Base-by-base conservation (phyloP, 352 stramenopile genomes). In the Globisporangium middletonii region DNA sequence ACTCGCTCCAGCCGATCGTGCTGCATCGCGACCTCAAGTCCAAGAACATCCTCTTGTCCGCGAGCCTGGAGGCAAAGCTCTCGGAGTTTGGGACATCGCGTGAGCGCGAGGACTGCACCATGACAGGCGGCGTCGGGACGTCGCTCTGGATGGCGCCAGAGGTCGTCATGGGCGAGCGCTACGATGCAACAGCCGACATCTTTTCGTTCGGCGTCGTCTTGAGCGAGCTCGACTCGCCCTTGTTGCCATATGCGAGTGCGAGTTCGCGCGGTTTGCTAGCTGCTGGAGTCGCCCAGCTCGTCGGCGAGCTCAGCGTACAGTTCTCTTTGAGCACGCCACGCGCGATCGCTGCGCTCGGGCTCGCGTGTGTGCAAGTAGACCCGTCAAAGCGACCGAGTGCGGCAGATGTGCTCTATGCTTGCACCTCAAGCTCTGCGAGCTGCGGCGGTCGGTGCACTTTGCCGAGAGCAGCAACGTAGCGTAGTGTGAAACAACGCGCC, bases 21-120 rank as follows among this genome's bases (percentile, higher is more conserved):
- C 38, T 84, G n/a, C 72, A 81, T 18, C 71, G 69, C 18, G 71
- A 83, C n/a, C 60, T 83, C 43, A 83, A 83, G 48, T 83, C 73
- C 18, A 77, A 72, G 53, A 84, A 82, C 61, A 75, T 84, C n/a
- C 35, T 84, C 16, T 41, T 84, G 15, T 65, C 53, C 6, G 18
- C 42, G 0, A 35, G 61, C 2, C 35, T 69, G 26, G 63, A 73
- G 1, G 68, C 72, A 4, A 81, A 83, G 27, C 52, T 83, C 41
- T 66, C 72, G 19, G 77, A 85, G 54, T 84, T 84, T 55, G 74
- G 74, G 6, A 66, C 73, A 0, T 73, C 69, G 48, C 46, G 69
- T 26, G 65, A 77, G n/a, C 65, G 55, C 0, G 65, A 27, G 6
- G 72, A 82, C 46, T 42, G 38, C 4, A 71, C 57, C 3, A 47